A percentile compares a stretch with the other conserved stretches of the same genome.
phyloP scores from a whole-genome alignment of 345 rosid genomes.

The Nasturtium officinale region DNA sequence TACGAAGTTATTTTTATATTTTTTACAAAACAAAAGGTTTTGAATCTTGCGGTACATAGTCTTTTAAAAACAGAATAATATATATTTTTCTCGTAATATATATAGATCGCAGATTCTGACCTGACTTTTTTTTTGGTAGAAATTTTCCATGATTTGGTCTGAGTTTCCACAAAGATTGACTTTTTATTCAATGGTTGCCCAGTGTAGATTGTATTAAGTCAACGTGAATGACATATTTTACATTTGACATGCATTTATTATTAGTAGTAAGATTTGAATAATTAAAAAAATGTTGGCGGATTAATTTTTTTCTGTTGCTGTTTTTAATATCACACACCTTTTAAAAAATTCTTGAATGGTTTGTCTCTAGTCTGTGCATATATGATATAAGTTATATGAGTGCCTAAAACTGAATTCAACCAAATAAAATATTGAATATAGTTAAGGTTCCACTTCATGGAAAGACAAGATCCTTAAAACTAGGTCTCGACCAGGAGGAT shows the following conservation, averaged over 20 bases:
- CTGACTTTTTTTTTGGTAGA: neutral
- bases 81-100: no score
- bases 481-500: conserved; percentile 27
- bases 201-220: neutral
- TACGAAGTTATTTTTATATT: neutral
- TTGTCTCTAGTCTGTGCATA: neutral
- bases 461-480: conserved; percentile 43
- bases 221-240: neutral
- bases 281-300: neutral
- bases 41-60: neutral
- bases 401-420: neutral
- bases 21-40: neutral
- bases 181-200: neutral
- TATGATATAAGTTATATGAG: neutral
- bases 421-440: neutral
- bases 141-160: neutral
- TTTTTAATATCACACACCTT: neutral
- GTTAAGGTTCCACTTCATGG: conserved; percentile 19
- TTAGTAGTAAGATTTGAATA: no score
- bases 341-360: neutral
- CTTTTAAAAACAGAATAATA: neutral
- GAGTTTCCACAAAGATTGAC: neutral
- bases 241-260: neutral
- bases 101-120: neutral
- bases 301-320: neutral